phyloP scores from a whole-genome alignment of 495 filamentous ascomycete genomes.

The Penicillium verhagenii region DNA sequence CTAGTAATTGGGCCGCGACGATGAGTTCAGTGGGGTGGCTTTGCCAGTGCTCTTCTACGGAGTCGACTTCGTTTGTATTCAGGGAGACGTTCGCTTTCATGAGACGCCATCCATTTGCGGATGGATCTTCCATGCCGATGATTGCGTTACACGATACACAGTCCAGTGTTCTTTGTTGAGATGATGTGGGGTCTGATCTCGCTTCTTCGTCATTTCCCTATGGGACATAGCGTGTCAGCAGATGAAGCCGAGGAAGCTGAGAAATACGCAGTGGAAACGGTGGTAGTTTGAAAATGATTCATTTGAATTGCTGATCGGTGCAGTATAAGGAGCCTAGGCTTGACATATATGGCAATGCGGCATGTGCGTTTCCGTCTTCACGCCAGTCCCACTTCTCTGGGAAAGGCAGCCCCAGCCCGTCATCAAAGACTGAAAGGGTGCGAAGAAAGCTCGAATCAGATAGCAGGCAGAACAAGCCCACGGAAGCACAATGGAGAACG shows the following conservation, averaged over 20 bases:
- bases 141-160: constrained; percentile 42
- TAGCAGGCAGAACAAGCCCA: constrained; percentile 13
- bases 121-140: constrained; percentile 45
- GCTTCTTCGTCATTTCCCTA: constrained; percentile 23
- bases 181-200: neutral
- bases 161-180: constrained; percentile 23
- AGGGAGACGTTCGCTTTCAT: constrained; percentile 51
- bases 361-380: constrained; percentile 58
- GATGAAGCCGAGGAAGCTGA: neutral
- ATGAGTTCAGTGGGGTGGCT: constrained; percentile 50
- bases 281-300: neutral
- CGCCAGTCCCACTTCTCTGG: constrained; percentile 53
- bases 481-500: constrained; percentile 9
- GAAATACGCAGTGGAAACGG: neutral
- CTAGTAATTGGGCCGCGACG: constrained; percentile 50
- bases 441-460: constrained; percentile 12
- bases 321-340: neutral
- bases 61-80: constrained; percentile 5
- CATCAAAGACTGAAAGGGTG: constrained; percentile 30
- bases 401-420: constrained; percentile 38
- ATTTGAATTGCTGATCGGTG: neutral
- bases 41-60: constrained; percentile 21
- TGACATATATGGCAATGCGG: neutral
- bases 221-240: constrained; percentile 18
- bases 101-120: constrained; percentile 44